Evolutionary conservation across 2,329 filamentous ascomycete genomes (phyloP), one percentile per base, ranked within the genome.

Genomic region (Fusarium kyushuense): DNA sequence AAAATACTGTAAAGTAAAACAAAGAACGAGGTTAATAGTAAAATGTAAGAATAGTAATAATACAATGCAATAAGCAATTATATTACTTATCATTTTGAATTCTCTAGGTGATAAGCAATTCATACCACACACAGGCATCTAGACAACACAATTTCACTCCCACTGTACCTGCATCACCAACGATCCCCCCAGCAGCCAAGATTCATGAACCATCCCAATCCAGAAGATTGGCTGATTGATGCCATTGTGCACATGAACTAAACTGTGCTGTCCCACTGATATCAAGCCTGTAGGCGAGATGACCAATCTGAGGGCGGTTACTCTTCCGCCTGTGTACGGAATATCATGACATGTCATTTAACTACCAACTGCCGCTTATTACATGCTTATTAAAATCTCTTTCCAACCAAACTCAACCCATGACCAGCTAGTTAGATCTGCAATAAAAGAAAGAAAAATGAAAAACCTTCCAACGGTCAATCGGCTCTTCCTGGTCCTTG

Each of bases 121-220:
- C n/a, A n/a, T 9, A 21, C 16, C 6, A 3, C 47, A 51, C 8
- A 27, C 27, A 17, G 29, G 8, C 25, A 59, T 48, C 56, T 36
- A 23, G n/a, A 45, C 42, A 38, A 17, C 55, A 29, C n/a, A 38
- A 45, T 32, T 16, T 42, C 25, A 9, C 17, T 65, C n/a, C 25
- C 25, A 11, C 14, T 65, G 49, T 64, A 53, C 65, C 65, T 69
- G 65, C 60, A 55, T 63, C 61, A 43, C 23, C 54, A 35, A 64
- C 29, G 58, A 25, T 42, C 40, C 56, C 49, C 27, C 53, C 46
- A 62, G 47, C 38, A 36, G 30, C 36, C 58, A 45, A 45, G 46
- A 29, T 46, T 40, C 58, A 64, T 43, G 25, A 53, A 64, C 53
- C 9, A 14, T 38, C 25, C 58, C 14, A 36, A 64, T 59, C 53